These are phyloP conservation scores for Lagenaria siceraria DNA, from an alignment of 306 rosid species.

Conservation along the genomic window DNA sequence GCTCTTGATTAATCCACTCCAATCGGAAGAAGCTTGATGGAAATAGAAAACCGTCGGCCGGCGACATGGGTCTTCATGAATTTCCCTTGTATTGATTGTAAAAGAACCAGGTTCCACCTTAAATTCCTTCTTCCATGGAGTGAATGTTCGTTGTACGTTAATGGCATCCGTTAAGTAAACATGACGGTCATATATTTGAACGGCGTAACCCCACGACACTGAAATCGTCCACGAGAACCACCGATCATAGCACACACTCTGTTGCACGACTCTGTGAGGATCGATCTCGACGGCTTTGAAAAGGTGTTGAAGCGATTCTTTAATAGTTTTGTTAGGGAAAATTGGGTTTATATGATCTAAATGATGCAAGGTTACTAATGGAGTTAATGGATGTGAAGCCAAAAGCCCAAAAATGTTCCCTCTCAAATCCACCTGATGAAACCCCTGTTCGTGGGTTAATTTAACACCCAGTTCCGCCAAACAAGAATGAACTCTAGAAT, in stretches of 20 bases:
- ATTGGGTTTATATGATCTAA: constrained; percentile 46
- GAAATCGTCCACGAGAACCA: constrained; percentile 74
- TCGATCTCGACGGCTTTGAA: constrained; percentile 42
- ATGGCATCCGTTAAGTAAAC: constrained; percentile 39
- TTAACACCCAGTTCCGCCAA: constrained; percentile 80
- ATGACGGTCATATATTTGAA: constrained; percentile 44
- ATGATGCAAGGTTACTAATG: constrained; percentile 72
- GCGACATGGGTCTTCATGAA: constrained; percentile 42
- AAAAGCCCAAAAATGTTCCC: constrained; percentile 68
- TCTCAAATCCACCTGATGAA: constrained; percentile 73
- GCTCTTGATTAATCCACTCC: constrained; percentile 24
- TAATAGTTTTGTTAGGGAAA: constrained; percentile 61
- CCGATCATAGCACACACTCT: constrained; percentile 67
- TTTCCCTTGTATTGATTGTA: constrained; percentile 33
- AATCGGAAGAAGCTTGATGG: constrained; percentile 22
- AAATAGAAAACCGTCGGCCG: constrained; percentile 58
- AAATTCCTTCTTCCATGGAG: constrained; percentile 40
- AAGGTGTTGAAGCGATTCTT: constrained; percentile 44
- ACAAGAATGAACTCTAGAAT: constrained; percentile 60
- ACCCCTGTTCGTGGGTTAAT: constrained; percentile 74
- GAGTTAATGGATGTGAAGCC: constrained; percentile 69
- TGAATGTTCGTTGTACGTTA: constrained; percentile 51
- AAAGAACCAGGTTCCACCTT: constrained; percentile 30
- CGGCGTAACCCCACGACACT: constrained; percentile 91
- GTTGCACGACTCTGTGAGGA: constrained; percentile 65